Evolutionary conservation across 257 asterid genomes (phyloP).

Genomic region (Gardenia jasminoides): DNA sequence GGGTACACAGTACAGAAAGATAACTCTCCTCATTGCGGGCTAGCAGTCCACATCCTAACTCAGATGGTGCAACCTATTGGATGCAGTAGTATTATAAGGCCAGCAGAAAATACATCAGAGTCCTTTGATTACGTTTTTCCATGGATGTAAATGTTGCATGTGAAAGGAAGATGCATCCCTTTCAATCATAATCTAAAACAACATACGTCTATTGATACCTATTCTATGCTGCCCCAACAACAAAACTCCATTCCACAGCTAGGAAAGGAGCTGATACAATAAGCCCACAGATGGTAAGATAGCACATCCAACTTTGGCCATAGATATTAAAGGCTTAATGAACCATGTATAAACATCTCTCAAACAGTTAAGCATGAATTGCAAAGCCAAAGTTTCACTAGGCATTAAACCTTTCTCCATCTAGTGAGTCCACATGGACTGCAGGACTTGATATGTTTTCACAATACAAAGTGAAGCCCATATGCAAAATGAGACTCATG

Average conservation of each 20-base stretch:
- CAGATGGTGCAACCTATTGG: neutral
- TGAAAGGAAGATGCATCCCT: neutral
- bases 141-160: neutral
- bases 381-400: neutral
- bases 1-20: neutral
- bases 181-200: neutral
- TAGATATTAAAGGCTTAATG: neutral
- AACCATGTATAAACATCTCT: neutral
- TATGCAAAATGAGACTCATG: neutral
- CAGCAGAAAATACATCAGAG: neutral
- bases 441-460: neutral
- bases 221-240: too few relatives aligned
- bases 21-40: neutral
- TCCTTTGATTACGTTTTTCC: neutral
- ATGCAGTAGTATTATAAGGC: neutral
- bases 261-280: neutral
- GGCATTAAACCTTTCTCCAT: neutral
- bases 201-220: neutral
- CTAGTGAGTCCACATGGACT: neutral
- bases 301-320: neutral
- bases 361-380: neutral
- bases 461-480: slow-evolving; percentile 2
- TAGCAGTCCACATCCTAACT: neutral
- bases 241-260: neutral
- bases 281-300: neutral